Evolutionary conservation across 192 early-diverging fungal genomes (phyloP).

Genomic region (Podila epicladia): DNA sequence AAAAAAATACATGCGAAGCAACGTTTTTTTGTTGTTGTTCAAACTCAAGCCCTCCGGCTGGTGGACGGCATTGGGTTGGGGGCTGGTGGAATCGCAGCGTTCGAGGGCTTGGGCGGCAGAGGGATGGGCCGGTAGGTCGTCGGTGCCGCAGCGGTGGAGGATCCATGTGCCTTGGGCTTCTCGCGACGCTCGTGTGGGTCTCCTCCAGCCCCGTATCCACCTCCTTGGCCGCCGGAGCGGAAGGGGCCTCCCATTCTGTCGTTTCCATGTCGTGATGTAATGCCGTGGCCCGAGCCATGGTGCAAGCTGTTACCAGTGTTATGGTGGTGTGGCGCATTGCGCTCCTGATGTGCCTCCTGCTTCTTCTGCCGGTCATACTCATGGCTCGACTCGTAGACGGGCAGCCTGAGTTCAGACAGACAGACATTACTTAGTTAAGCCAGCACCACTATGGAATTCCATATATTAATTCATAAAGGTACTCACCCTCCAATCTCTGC

Average conservation of each 20-base stretch:
- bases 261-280: conserved; percentile 13
- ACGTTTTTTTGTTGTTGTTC: background rate
- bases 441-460: background rate
- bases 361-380: conserved; percentile 74
- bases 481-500: conserved; percentile 72
- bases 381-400: conserved; percentile 81
- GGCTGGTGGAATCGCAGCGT: conserved; percentile 21
- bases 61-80: conserved; percentile 4
- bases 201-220: conserved; percentile 3
- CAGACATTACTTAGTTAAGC: background rate
- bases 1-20: background rate
- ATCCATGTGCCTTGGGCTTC: conserved; percentile 19
- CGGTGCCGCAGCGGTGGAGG: background rate
- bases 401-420: conserved; percentile 57
- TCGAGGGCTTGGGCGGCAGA: conserved; percentile 18
- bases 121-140: conserved; percentile 37
- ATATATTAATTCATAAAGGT: background rate
- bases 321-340: conserved; percentile 21
- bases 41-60: conserved; percentile 2
- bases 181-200: conserved; percentile 34
- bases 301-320: conserved; percentile 8
- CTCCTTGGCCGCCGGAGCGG: conserved; percentile 8
- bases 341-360: conserved; percentile 45
- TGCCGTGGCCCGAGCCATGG: conserved; percentile 15
- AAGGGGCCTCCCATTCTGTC: conserved; percentile 10